Evolutionary conservation across 2,329 filamentous ascomycete genomes (phyloP), one percentile per base, ranked within the genome.

Genomic region (Pyrenophora tritici-repentis): DNA sequence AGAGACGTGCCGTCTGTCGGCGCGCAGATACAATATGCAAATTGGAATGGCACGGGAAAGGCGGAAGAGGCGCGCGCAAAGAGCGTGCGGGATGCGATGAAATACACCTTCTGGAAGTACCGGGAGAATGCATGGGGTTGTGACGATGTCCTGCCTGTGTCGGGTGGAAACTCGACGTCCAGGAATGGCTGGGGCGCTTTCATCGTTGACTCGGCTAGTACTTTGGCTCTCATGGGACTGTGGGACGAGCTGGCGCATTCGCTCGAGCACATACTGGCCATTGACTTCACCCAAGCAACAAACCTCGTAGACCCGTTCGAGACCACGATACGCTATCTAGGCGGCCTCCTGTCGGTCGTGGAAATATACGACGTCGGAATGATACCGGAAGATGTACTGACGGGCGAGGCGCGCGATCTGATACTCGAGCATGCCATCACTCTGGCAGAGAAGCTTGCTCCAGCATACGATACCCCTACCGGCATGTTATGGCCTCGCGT

Each of bases 401-500:
- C 58, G 6, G 42, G 50, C 35, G 66, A 67, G 37, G 65, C 68
- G 18, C 67, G 73, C 44, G 61, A 71, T 32, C 45, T 59, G 9
- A 62, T 77, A 18, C 67, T 76, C 4, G 49, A 64, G 32, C 71
- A 76, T 51, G 72, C 75, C n/a, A 58, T 73, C 12, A 61, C 62
- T 12, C 62, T 77, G 10, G 73, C 71, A 16, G 58, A 67, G 45
- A 70, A 72, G 40, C 67, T 77, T 6, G 71, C 64, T 3, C 73
- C 74, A 6, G 72, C 72, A 2, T 77, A 73, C 50, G 69, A 75
- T 43, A 73, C 72, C 7, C 73, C 73, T 3, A 74, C 74, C 2
- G 74, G 75, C 16, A 68, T 77, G 71, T 70, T 75, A 13, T 79
- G 74, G 74, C 76, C 76, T 7, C 74, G 74, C n/a, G 70, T 78